Percentiles rank a stretch among this genome's conserved stretches.
These are phyloP conservation scores for Lithohypha guttulata DNA, from an alignment of 2,329 filamentous ascomycete species.

Conservation along the genomic window DNA sequence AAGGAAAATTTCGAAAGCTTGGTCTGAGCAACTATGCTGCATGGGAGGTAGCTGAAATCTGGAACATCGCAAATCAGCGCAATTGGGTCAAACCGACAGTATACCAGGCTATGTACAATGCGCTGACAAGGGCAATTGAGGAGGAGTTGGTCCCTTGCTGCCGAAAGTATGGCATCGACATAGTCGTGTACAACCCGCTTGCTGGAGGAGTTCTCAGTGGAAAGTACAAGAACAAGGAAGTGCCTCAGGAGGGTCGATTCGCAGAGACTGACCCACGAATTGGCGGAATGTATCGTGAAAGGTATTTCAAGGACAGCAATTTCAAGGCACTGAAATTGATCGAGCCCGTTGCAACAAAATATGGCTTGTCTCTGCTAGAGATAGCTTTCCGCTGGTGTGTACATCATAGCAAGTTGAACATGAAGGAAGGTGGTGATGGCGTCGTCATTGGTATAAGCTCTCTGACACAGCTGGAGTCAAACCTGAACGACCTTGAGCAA, in stretches of 20 bases:
- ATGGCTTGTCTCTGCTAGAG: constrained; percentile 33
- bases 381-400: constrained; percentile 37
- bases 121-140: constrained; percentile 64
- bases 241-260: constrained; percentile 59
- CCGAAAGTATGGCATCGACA: constrained; percentile 62
- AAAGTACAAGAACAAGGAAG: constrained; percentile 59
- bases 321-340: constrained; percentile 37
- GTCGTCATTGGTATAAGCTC: constrained; percentile 50
- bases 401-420: constrained; percentile 31
- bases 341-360: constrained; percentile 27
- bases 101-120: constrained; percentile 83
- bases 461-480: constrained; percentile 45
- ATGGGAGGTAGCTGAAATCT: constrained; percentile 78
- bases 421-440: constrained; percentile 41
- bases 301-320: constrained; percentile 34
- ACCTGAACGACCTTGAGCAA: constrained; percentile 49
- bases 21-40: constrained; percentile 78
- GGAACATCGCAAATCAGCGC: constrained; percentile 65
- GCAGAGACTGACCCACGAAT: constrained; percentile 37
- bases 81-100: constrained; percentile 74
- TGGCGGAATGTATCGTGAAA: constrained; percentile 22
- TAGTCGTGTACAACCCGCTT: constrained; percentile 73
- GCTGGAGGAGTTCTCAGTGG: constrained; percentile 72
- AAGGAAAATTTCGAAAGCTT: constrained; percentile 71
- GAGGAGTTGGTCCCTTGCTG: constrained; percentile 62